Base-by-base conservation (phyloP, 306 rosid species). In the Datisca glomerata region DNA sequence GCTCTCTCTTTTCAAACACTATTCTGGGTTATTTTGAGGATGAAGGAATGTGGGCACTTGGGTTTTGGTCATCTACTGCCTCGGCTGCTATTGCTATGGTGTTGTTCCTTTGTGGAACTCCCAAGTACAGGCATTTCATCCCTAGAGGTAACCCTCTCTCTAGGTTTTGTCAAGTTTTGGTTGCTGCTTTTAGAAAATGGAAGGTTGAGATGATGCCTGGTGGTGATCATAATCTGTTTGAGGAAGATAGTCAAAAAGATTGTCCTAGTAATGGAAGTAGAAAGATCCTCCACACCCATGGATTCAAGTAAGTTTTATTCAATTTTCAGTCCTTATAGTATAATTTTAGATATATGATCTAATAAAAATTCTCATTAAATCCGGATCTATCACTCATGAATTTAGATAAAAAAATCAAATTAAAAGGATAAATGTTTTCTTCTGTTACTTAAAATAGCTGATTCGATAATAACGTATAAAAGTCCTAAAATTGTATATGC, bases 1-100 rank as follows among this genome's bases (percentile, higher is more conserved):
- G 95, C 0, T 76, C 93, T 6, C 81, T 85, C 20, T 76, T 85
- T 28, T 85, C 95, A 17, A 85, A 85, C 76, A 80, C 95, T 37
- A 24, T 85, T 18, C 47, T 85, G 55, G 78, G 79, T 21, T 85
- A 76, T 41, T 85, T 73, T 59, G 95, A 85, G 72, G 80, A 85
- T 42, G 56, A 66, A 0, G 95, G 86, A 2, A 13, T 52, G 49
- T 79, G 95, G 95, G 68, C 78, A 12, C 8, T 73, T 16, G 95
- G 93, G 2, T 85, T 85, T 21, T 85, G 84, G 84, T 84, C 93
- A n/a, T 85, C 93, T 3, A 41, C 81, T 20, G 93, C 72, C 11
- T 85, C 95, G 41, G 87, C 93, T 13, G 12, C 55, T 15, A 1
- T 71, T 21, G 93, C 75, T 6, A 48, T 80, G 72, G 20, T 59